Percentiles rank a stretch among this genome's conserved stretches.
phyloP scores from a whole-genome alignment of 2,329 filamentous ascomycete species.

The Fusarium foetens region DNA sequence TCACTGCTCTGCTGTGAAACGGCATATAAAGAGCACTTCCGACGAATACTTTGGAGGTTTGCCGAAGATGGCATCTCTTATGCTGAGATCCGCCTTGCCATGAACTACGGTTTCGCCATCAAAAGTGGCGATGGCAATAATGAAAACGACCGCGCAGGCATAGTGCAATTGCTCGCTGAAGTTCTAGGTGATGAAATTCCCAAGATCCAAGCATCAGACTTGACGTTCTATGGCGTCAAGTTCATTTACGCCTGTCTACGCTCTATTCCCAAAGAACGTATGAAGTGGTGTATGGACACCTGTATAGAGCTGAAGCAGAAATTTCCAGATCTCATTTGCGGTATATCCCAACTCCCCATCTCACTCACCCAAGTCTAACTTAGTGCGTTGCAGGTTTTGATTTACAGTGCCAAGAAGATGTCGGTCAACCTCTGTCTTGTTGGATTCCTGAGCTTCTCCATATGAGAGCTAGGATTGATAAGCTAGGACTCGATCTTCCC shows the following conservation, averaged over 20 bases:
- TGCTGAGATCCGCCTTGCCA: not conserved
- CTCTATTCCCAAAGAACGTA: not conserved
- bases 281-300: not conserved
- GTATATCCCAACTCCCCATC: not conserved
- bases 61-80: not conserved
- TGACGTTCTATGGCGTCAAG: not conserved
- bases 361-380: not conserved
- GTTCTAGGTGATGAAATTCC: not conserved
- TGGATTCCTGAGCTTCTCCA: not conserved
- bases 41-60: not conserved
- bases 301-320: not conserved
- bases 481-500: not conserved
- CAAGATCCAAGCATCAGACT: not conserved
- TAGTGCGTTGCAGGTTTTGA: not conserved
- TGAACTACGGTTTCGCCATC: not conserved
- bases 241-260: not conserved
- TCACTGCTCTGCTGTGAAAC: not conserved
- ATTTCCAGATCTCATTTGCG: not conserved
- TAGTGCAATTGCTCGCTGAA: not conserved
- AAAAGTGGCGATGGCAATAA: not conserved
- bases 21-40: not conserved
- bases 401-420: not conserved
- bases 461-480: not conserved
- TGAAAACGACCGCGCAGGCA: not conserved
- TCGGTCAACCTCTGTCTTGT: not conserved